Percentiles rank a stretch among this genome's conserved stretches.
Evolutionary conservation across 371 early-diverging fungal genomes (phyloP).

Genomic region (Mortierella sp.): DNA sequence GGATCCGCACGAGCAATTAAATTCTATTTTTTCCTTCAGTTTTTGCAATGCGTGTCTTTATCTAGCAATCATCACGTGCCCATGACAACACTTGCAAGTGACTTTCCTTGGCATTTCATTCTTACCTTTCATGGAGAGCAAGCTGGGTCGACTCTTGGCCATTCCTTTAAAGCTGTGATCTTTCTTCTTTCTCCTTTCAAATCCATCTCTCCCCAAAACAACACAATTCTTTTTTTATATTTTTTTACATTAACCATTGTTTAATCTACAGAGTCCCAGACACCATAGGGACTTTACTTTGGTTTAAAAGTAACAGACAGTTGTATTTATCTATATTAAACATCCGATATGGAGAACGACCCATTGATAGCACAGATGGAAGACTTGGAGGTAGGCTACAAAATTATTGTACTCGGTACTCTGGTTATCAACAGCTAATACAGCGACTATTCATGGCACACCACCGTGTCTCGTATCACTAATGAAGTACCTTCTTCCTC

Average conservation of each 20-base stretch:
- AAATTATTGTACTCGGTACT: neutral
- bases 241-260: neutral
- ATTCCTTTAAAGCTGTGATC: neutral
- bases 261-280: neutral
- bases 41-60: no score
- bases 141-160: slow-evolving; percentile 4
- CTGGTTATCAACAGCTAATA: no score
- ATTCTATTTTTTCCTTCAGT: no score
- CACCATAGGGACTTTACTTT: neutral
- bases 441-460: no score
- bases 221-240: neutral
- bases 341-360: slow-evolving; percentile 32
- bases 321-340: neutral
- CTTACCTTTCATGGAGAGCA: neutral
- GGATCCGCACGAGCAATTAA: no score
- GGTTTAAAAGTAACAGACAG: no score
- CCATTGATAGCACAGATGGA: slow-evolving; percentile 55
- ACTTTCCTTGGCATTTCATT: slow-evolving; percentile 11
- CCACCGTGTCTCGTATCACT: no score
- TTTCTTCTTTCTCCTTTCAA: slow-evolving; percentile 1
- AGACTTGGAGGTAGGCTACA: slow-evolving; percentile 34
- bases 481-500: neutral
- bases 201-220: neutral
- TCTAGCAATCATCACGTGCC: neutral
- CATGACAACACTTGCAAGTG: neutral